phyloP scores from a whole-genome alignment of 306 rosid genomes.

The Prinsepia uniflora region DNA sequence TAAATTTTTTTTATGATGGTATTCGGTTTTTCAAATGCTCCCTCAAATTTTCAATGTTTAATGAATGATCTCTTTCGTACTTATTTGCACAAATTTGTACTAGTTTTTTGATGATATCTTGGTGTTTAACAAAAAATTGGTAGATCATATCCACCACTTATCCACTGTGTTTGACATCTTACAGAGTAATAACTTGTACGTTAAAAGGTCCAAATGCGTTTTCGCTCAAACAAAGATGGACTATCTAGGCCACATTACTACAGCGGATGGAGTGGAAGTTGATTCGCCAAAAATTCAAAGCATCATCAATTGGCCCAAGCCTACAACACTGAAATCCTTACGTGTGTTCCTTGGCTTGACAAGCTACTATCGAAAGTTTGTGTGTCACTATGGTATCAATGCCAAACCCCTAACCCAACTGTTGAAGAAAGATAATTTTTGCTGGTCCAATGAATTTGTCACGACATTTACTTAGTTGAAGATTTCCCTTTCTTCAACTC shows the following conservation, averaged over 20 bases:
- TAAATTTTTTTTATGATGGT: too few species aligned
- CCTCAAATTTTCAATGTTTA: too few species aligned
- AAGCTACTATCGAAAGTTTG: not conserved
- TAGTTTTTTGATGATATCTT: too few species aligned
- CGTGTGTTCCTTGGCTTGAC: not conserved
- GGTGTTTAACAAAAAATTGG: too few species aligned
- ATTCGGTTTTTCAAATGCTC: too few species aligned
- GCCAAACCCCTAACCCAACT: not conserved
- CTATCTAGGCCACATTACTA: not conserved
- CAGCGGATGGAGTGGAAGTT: accelerated
- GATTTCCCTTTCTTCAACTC: not conserved
- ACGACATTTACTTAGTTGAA: accelerated
- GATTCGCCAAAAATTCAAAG: not conserved
- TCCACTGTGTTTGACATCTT: too few species aligned
- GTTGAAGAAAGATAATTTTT: not conserved
- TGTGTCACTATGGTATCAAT: accelerated
- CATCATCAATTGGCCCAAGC: not conserved
- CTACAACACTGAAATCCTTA: not conserved
- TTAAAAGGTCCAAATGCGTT: too few species aligned
- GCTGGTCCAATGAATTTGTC: not conserved
- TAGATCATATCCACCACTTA: too few species aligned
- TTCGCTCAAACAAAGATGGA: not conserved
- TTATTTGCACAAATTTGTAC: too few species aligned
- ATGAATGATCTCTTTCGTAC: too few species aligned
- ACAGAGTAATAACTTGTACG: too few species aligned